phyloP scores from a whole-genome alignment of 169 alveolate species.

The Plasmodium fragile region DNA sequence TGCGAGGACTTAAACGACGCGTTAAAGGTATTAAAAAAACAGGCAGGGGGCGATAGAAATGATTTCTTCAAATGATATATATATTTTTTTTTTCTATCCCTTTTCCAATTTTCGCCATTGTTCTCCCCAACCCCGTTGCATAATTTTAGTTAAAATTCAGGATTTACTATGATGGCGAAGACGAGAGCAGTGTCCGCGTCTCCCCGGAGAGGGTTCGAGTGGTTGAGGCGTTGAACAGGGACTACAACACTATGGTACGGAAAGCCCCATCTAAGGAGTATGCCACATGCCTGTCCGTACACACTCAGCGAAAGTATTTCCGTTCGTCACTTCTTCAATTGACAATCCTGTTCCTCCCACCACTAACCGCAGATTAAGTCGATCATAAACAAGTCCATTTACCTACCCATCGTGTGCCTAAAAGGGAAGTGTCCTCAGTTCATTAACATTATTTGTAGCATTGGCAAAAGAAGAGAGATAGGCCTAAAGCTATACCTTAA shows the following conservation, averaged over 20 bases:
- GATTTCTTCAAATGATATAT: background rate
- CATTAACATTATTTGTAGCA: constrained; percentile 20
- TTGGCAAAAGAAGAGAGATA: background rate
- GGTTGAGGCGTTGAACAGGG: constrained; percentile 14
- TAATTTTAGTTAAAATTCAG: constrained; percentile 21
- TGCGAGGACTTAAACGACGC: background rate
- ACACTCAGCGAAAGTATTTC: background rate
- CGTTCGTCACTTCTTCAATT: background rate
- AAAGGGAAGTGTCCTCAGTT: constrained; percentile 53
- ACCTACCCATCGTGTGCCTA: constrained; percentile 40
- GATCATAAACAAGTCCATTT: constrained; percentile 26
- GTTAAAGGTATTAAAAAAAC: constrained; percentile 11
- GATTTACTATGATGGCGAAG: constrained; percentile 48
- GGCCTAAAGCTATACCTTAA: constrained; percentile 42
- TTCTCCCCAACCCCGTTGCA: background rate
- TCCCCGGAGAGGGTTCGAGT: constrained; percentile 26
- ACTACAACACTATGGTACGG: constrained; percentile 15
- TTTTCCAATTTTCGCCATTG: background rate
- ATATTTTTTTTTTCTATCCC: background rate
- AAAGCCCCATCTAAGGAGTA: background rate
- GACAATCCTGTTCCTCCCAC: background rate
- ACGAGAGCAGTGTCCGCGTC: constrained; percentile 2
- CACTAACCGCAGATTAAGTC: constrained; percentile 26
- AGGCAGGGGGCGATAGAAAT: background rate
- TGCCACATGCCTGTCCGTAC: background rate